Base-by-base conservation (phyloP, 495 filamentous ascomycete species). In the Tuber brumale region DNA sequence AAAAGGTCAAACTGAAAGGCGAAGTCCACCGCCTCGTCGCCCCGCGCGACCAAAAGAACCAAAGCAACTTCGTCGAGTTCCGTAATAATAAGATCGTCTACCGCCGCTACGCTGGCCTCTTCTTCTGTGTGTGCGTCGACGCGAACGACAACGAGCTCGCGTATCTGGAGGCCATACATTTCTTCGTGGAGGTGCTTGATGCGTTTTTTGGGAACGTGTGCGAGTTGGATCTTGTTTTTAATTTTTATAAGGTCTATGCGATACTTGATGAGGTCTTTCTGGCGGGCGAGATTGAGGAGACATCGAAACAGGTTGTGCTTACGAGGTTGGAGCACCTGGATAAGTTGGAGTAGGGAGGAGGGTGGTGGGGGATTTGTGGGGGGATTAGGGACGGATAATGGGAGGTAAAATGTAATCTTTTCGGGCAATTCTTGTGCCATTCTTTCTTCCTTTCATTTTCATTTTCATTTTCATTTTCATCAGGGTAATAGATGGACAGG, bases 161-260 rank as follows among this genome's bases (percentile, higher is more conserved):
- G 69, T 99, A 95, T 84, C 87, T 99, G 73, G 95, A 99, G 85
- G 95, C 95, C 0, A 97, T 99, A 84, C 95, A 99, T 87, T 98
- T 99, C 87, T 98, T 99, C 83, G 95, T 99, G 77, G 95, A 99
- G 86, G 95, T 99, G 77, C 87, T 99, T 82, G 95, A 99, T 88
- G 89, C 92, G 80, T 99, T 99, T 87, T 99, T 99, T 84, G 95
- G 95, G 80, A 99, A 99, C 84, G 95, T 99, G 73, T 99, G 95
- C 86, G 95, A 99, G 87, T 88, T 99, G 85, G 95, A 99, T 88
- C 86, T 99, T 85, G 96, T 99, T 77, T 99, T 99, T 86, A 98
- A 97, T 85, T 99, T 94, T 83, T 94, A 94, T 84, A 94, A 94
- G 89, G 95, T 97, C 74, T 99, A 99, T 85, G 96, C 96, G 27